Conservation (phyloP, 192 early-diverging fungal species). For the Backusella mclennaniae region DNA sequence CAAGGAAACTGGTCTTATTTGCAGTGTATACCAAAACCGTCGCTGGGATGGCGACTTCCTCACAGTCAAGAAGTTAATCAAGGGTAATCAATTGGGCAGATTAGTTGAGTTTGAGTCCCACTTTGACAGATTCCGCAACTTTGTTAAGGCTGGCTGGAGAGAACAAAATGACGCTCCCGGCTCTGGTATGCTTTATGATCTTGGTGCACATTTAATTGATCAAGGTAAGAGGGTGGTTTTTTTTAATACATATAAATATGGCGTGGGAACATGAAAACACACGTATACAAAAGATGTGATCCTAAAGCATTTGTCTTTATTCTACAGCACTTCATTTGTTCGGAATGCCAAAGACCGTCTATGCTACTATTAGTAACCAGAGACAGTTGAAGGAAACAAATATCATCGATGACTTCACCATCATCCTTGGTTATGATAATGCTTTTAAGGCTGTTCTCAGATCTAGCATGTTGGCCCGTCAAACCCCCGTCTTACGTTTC, state of each 20-base stretch:
- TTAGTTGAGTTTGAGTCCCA: constrained; percentile 72
- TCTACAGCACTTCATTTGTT: constrained; percentile 55
- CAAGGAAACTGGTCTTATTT: constrained; percentile 52
- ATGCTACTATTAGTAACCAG: constrained; percentile 61
- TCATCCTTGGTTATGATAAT: constrained; percentile 59
- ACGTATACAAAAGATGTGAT: not conserved
- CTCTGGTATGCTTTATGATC: constrained; percentile 72
- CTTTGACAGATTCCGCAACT: constrained; percentile 73
- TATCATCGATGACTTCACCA: constrained; percentile 64
- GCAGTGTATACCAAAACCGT: constrained; percentile 77
- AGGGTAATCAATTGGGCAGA: constrained; percentile 53
- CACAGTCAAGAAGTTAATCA: constrained; percentile 63
- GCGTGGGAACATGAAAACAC: not conserved
- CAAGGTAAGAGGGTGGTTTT: constrained; percentile 39
- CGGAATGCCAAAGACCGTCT: constrained; percentile 63
- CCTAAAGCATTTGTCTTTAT: constrained; percentile 16
- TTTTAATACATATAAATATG: not conserved
- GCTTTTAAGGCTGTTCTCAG: constrained; percentile 61
- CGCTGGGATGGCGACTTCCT: constrained; percentile 84
- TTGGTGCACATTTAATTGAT: constrained; percentile 66
- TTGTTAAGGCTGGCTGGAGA: constrained; percentile 70
- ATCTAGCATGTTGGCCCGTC: constrained; percentile 66
- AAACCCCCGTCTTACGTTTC: constrained; percentile 58
- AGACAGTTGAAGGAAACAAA: constrained; percentile 52
- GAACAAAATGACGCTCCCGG: constrained; percentile 59